A percentile compares a stretch with the other conserved stretches of the same genome.
phyloP scores from a whole-genome alignment of 768 basidiomycete genomes.

The Suillus discolor region DNA sequence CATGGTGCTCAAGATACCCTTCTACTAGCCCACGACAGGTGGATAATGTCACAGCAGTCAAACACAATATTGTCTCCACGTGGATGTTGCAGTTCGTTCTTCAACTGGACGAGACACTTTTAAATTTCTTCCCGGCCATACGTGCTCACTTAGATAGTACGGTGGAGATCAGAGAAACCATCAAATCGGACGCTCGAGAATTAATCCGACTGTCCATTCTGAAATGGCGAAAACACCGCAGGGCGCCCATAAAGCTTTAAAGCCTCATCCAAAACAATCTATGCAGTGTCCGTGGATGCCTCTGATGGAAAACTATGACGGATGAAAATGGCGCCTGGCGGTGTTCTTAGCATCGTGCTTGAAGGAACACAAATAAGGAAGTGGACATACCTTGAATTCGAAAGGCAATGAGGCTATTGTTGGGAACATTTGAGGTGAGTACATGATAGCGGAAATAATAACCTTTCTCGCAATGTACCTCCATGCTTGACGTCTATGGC shows the following conservation, averaged over 20 bases:
- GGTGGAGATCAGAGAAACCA: not conserved
- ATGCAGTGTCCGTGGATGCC: not conserved
- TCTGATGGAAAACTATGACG: no score
- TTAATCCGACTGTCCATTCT: not conserved
- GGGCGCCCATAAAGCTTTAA: not conserved
- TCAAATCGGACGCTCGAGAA: not conserved
- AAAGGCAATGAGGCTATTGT: not conserved
- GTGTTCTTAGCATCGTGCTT: not conserved
- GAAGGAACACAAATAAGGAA: not conserved
- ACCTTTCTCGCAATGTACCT: no score
- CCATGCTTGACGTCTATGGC: no score
- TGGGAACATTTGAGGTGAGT: not conserved
- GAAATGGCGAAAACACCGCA: not conserved
- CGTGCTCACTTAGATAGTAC: not conserved
- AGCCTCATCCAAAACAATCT: not conserved
- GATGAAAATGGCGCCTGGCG: not conserved
- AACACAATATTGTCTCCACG: not conserved
- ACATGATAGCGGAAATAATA: no score
- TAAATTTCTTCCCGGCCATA: not conserved
- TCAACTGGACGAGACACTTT: not conserved
- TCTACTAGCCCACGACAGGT: not conserved
- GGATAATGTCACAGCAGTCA: slow-evolving; percentile 1
- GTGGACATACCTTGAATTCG: not conserved
- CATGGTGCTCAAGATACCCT: not conserved
- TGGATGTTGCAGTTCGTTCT: no score